Conservation (phyloP, 208 protist genomes). For the Trypanosoma lewisi region DNA sequence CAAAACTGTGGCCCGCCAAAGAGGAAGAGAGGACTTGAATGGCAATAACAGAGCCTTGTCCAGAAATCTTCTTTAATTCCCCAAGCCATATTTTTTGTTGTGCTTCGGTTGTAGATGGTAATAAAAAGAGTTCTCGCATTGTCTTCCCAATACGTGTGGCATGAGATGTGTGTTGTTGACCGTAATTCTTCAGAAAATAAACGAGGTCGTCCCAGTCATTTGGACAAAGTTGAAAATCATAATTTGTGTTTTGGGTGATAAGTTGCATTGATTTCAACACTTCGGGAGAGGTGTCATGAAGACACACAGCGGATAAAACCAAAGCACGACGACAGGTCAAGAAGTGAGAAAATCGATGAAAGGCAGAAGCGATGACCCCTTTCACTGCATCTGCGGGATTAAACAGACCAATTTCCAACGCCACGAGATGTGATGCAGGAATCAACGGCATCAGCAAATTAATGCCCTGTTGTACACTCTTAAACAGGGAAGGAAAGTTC, state of each 20-base stretch:
- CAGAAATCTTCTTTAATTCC: constrained; percentile 58
- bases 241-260: constrained; percentile 36
- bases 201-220: constrained; percentile 80
- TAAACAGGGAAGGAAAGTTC: constrained; percentile 79
- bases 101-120: constrained; percentile 38
- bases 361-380: constrained; percentile 68
- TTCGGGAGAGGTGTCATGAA: constrained; percentile 40
- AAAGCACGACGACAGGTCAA: constrained; percentile 69
- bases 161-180: constrained; percentile 46
- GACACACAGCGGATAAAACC: constrained; percentile 65
- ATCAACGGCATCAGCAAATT: constrained; percentile 79
- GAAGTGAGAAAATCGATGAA: constrained; percentile 79
- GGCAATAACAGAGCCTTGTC: constrained; percentile 55
- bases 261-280: constrained; percentile 38
- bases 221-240: constrained; percentile 49
- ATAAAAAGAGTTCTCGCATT: constrained; percentile 63
- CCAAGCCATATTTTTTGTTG: constrained; percentile 63
- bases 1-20: constrained; percentile 45
- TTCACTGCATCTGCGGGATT: constrained; percentile 64
- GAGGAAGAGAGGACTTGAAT: constrained; percentile 63
- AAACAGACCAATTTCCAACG: constrained; percentile 69
- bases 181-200: constrained; percentile 76
- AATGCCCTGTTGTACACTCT: constrained; percentile 82
- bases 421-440: constrained; percentile 43
- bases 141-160: constrained; percentile 51